Base-by-base conservation (phyloP, 495 filamentous ascomycete genomes). In the Terfezia claveryi region DNA sequence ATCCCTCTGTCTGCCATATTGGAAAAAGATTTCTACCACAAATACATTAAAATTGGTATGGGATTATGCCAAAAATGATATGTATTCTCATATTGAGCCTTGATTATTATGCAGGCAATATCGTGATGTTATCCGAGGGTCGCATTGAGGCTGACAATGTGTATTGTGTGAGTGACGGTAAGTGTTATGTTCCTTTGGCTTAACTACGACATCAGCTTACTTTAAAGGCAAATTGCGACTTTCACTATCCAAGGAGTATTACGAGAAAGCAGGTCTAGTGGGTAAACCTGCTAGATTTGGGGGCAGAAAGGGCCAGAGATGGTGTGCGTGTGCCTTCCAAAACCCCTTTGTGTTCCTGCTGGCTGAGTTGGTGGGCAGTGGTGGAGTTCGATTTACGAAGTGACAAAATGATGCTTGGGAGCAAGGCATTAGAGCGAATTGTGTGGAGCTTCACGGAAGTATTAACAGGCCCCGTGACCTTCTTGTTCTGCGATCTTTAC, bases 61-160 rank as follows among this genome's bases (percentile, higher is more conserved):
- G 2, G 27, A 32, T 32, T 32, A 32, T 32, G 27, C 27, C 2
- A 32, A 7, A 32, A 32, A 32, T 32, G 27, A 32, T 32, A 32
- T 32, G 4, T 32, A 7, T 32, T 32, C 27, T 1, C 7, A 32
- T 32, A 2, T 7, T 32, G 27, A 32, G 27, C 27, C 7, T 1
- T 32, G 27, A 32, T 32, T 32, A 32, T 7, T 46, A 14, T 46
- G 41, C 17, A 46, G 89, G 91, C 17, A 82, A 87, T 64, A 73
- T 93, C 58, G 66, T 92, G 63, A 91, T 98, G 85, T 77, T 94
- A 14, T 95, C 92, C 0, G 82, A 93, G 64, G 91, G 91, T 32
- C 73, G 76, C 23, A 70, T 77, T 44, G 83, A 80, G n/a, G 75
- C 82, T 10, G 86, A 94, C 62, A 86, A 85, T 64, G 72, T 85